Evolutionary conservation across 1,284 basidiomycete species (phyloP).

Genomic region (Leucoagaricus sp.): DNA sequence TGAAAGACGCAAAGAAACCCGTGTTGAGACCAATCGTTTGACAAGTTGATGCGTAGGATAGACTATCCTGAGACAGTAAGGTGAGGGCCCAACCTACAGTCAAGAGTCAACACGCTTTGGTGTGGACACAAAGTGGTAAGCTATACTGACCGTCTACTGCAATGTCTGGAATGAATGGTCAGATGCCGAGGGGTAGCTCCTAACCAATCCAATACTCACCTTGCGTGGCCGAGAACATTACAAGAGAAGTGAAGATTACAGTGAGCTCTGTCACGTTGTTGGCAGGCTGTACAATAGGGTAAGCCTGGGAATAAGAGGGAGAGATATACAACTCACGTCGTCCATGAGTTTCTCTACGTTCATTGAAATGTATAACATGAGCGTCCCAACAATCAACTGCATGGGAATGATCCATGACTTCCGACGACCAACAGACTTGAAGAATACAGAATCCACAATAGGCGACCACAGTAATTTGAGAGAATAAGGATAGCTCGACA

Average conservation of each 20-base stretch:
- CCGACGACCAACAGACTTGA: constrained; percentile 81
- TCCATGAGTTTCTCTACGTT: constrained; percentile 83
- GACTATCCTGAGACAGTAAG: constrained; percentile 91
- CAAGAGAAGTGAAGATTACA: constrained; percentile 85
- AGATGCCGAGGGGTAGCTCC: background rate
- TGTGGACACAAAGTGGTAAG: constrained; percentile 14
- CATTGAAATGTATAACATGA: constrained; percentile 88
- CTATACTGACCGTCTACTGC: constrained; percentile 82
- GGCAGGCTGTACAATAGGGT: constrained; percentile 57
- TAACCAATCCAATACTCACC: constrained; percentile 46
- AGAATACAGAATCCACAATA: constrained; percentile 92
- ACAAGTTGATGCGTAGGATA: constrained; percentile 97
- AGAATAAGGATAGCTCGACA: constrained; percentile 96
- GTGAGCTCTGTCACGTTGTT: constrained; percentile 86
- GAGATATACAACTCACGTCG: constrained; percentile 55
- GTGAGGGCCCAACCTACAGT: constrained; percentile 91
- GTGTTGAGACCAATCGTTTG: constrained; percentile 98
- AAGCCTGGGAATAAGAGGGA: constrained; percentile 5
- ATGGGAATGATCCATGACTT: constrained; percentile 99
- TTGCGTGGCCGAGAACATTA: constrained; percentile 97
- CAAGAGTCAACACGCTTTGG: background rate
- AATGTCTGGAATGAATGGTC: constrained; percentile 64
- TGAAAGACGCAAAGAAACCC: constrained; percentile 96
- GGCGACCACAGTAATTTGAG: constrained; percentile 98
- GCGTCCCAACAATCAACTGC: constrained; percentile 85